Base-by-base conservation (phyloP, 208 protist species). In the Acanthamoeba royreba region DNA sequence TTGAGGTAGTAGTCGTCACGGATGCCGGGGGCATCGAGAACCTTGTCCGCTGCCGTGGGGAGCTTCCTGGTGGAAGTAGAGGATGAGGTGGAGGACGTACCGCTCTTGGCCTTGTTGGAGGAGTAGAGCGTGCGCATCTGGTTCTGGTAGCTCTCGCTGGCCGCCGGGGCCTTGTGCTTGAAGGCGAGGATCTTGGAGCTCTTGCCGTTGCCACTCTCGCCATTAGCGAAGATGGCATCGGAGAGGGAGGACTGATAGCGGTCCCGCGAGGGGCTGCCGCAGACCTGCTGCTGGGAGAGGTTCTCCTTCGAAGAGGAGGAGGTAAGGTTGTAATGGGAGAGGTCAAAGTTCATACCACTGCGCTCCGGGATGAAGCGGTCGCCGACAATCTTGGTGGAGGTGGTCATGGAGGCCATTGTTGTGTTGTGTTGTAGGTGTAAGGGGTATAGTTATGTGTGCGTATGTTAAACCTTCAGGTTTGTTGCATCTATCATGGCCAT, bases 1-100 rank as follows among this genome's bases (percentile, higher is more conserved):
- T 99, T 99, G 17, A 99, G 97, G 97, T 99, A 99, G 93, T 99
- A 99, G 97, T 99, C 99, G 92, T 99, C 99, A 69, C 98, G 94
- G 79, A 99, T 96, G 86, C 99, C 98, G 1, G 99, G 99, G 35
- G 99, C 99, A 95, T 99, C 99, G 1, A 99, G 96, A 55, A 99
- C 99, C 90, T 98, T 96, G 83, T 99, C 98, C 2, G 95, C 95
- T 17, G 19, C 33, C 9, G 69, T 42, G 22, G 94, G 91, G 25
- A 97, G 93, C 25, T 28, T 49, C 28, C 89, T 49, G 17, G 69
- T 19, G 15, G 69, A 40, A 43, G 38, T 61, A 74, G 83, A 31
- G 93, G 95, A 49, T 95, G 77, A 7, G 43, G 45, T 28, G 19
- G 40, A 55, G 33, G 40, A 19, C 3, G 4, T 42, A 22, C 3